These are phyloP conservation scores for Phaffomyces thermotolerans DNA, from an alignment of 805 yeast genomes.

Conservation along the genomic window DNA sequence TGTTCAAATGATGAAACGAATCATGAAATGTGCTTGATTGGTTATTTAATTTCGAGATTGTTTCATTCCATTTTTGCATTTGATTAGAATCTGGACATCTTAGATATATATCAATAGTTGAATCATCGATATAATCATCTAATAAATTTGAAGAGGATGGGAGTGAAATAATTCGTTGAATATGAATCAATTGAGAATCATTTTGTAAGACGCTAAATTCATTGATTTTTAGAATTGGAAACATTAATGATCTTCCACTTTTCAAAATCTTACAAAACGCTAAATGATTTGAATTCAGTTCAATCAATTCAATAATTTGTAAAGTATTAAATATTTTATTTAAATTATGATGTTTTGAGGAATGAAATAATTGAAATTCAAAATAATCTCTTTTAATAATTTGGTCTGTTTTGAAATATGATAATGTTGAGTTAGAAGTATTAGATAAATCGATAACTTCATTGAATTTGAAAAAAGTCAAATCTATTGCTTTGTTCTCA, in stretches of 20 bases:
- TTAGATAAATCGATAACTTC: conserved; percentile 10
- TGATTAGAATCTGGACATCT: conserved; percentile 20
- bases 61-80: conserved; percentile 18
- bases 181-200: conserved; percentile 4
- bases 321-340: not conserved
- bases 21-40: conserved; percentile 2
- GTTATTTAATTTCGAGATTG: conserved; percentile 6
- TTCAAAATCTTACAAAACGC: conserved; percentile 18
- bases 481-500: conserved; percentile 16
- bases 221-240: conserved; percentile 16
- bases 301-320: conserved; percentile 16
- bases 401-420: conserved; percentile 15
- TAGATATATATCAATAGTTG: conserved; percentile 9
- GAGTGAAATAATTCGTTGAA: not conserved
- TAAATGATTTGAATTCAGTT: conserved; percentile 11
- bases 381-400: conserved; percentile 22
- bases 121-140: not conserved
- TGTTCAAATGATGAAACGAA: conserved; percentile 7
- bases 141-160: not conserved
- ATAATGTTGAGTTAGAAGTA: conserved; percentile 1
- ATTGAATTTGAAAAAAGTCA: conserved; percentile 14
- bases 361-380: conserved; percentile 12
- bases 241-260: conserved; percentile 21
- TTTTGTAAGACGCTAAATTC: conserved; percentile 12
- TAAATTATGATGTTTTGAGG: too few relatives aligned